Evolutionary conservation across 1,139 yeast species (phyloP).

Genomic region (Blastobotrys capitulatus): DNA sequence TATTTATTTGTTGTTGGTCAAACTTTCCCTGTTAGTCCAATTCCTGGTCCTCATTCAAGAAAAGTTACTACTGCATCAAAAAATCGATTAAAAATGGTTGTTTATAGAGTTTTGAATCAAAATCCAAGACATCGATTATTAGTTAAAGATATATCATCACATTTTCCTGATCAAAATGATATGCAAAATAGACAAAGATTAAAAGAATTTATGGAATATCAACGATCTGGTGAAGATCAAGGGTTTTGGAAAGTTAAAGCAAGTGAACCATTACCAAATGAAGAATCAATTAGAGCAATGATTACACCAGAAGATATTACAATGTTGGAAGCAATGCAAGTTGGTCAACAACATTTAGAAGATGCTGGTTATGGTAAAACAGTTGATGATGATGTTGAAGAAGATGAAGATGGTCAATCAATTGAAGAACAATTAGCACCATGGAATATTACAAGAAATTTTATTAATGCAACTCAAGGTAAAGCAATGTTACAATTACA

Average conservation of each 20-base stretch:
- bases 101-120: constrained; percentile 77
- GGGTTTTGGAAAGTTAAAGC: constrained; percentile 92
- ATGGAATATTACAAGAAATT: constrained; percentile 89
- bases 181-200: constrained; percentile 95
- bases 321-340: constrained; percentile 86
- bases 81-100: constrained; percentile 89
- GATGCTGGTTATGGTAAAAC: constrained; percentile 57
- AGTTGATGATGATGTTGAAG: constrained; percentile 38
- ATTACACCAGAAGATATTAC: constrained; percentile 90
- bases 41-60: constrained; percentile 97
- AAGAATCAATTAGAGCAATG: constrained; percentile 77
- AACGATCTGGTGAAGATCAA: constrained; percentile 89
- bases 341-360: constrained; percentile 78
- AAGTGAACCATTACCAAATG: constrained; percentile 65
- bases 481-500: constrained; percentile 94
- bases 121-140: constrained; percentile 69
- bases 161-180: constrained; percentile 95
- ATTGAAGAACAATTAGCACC: constrained; percentile 86
- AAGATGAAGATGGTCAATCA: constrained; percentile 42
- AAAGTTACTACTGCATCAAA: constrained; percentile 92
- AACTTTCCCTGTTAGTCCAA: constrained; percentile 85
- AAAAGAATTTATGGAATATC: constrained; percentile 98
- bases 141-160: constrained; percentile 83
- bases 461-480: constrained; percentile 90
- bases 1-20: constrained; percentile 87